Base-by-base conservation (phyloP, 2,329 filamentous ascomycete genomes). In the Neurospora crassa region DNA sequence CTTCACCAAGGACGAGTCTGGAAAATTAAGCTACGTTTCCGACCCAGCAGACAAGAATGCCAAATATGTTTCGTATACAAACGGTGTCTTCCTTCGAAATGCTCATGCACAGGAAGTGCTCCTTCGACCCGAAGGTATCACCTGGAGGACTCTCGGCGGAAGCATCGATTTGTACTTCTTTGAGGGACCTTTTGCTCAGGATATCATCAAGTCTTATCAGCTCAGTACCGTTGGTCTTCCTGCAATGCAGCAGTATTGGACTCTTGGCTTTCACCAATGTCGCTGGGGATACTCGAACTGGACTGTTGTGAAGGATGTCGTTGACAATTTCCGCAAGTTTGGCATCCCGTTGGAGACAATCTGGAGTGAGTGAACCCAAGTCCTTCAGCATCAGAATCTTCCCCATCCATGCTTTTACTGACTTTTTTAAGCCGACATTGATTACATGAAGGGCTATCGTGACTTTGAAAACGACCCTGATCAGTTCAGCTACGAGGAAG, bases 241-340 rank as follows among this genome's bases (percentile, higher is more conserved):
- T 1, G 89, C 89, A 0, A 90, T 95, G 88, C 91, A 94, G 77
- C 90, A 92, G 75, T 96, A 96, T 81, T 95, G 89, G 84, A 89
- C 90, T 0, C 88, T 96, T 72, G 93, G 93, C 0, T 95, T 87
- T 78, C 93, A 96, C 74, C 92, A 96, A 78, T 95, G 92, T 76
- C 86, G 92, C 72, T 96, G 92, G 89, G 93, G 92, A 0, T 96
- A 96, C 78, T 82, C 85, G 47, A 93, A 92, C 76, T 93, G 91
- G 88, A 86, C 87, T 1, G 84, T 88, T 40, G 77, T 93, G 3
- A 85, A 90, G 73, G 86, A 89, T 68, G 90, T 92, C 1, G 85
- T 92, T 5, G 86, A 88, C 72, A 89, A 88, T 78, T 92, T 92
- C 80, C 86, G 85, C 43, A 83, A 84, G 68, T 87, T 88, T 53